Evolutionary conservation across 108 stramenopile genomes (phyloP).

Genomic region (Fragilaria crotonensis): DNA sequence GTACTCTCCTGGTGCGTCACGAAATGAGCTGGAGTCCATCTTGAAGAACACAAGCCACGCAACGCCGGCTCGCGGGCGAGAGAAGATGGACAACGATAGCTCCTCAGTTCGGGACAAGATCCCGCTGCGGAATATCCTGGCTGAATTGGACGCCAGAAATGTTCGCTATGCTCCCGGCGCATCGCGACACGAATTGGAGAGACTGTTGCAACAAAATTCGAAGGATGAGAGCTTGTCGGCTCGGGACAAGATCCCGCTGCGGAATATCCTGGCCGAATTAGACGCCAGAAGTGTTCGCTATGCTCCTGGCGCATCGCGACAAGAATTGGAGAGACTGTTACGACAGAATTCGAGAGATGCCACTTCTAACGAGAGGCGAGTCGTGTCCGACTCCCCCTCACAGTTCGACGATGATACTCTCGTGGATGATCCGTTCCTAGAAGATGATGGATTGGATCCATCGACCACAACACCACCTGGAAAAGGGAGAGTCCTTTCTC

Average conservation of each 20-base stretch:
- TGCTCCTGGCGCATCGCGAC: background rate
- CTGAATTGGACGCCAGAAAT: background rate
- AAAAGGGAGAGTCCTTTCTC: too few species aligned
- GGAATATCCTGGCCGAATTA: too few species aligned
- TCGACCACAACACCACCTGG: too few species aligned
- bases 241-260: too few species aligned
- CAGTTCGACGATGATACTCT: too few species aligned
- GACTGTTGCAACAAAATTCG: background rate
- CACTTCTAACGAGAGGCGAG: too few species aligned
- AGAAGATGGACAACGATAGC: background rate
- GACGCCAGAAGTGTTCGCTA: background rate
- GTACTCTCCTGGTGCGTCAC: background rate
- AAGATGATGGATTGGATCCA: too few species aligned
- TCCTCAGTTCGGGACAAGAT: background rate
- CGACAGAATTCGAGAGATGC: too few species aligned
- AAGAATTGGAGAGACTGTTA: background rate
- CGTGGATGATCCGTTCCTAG: too few species aligned
- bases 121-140: background rate
- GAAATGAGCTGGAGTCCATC: background rate
- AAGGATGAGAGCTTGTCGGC: background rate
- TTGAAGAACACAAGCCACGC: background rate
- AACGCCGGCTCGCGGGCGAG: background rate
- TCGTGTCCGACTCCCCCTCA: too few species aligned
- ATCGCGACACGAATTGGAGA: background rate
- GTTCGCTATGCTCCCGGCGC: background rate